Evolutionary conservation across 306 rosid genomes (phyloP).

Genomic region (Quercus aquifolioides): DNA sequence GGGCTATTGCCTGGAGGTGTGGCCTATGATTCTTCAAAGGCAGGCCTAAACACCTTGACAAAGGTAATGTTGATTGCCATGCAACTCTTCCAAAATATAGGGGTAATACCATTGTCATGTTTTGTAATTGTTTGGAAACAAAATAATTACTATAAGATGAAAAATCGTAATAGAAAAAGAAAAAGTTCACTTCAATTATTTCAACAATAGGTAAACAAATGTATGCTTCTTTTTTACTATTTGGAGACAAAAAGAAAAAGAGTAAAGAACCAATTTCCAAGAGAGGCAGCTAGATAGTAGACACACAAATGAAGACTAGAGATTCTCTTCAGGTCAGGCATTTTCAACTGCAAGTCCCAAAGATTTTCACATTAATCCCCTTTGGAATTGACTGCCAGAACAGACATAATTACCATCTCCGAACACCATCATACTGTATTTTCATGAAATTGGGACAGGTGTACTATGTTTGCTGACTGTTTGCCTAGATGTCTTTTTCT

Average conservation of each 20-base stretch:
- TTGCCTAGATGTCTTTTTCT: background rate
- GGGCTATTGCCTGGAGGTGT: conserved; percentile 64
- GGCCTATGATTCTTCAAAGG: conserved; percentile 64
- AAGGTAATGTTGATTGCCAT: conserved; percentile 39
- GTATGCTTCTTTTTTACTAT: background rate
- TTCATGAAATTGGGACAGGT: background rate
- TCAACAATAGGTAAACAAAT: background rate
- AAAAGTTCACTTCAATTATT: background rate
- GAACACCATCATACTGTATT: background rate
- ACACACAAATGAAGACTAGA: background rate
- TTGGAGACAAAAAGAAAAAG: background rate
- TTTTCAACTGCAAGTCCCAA: background rate
- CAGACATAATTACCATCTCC: background rate
- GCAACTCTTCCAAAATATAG: background rate
- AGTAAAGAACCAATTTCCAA: background rate
- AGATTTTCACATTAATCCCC: background rate
- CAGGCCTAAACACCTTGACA: conserved; percentile 50
- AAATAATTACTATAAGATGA: background rate
- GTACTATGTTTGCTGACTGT: background rate
- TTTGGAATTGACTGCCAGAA: background rate
- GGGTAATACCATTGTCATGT: background rate
- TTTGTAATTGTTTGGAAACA: background rate
- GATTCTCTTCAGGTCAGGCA: background rate
- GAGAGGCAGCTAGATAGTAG: background rate
- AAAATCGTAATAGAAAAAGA: background rate